A percentile compares a stretch with the other conserved stretches of the same genome.
Conservation (phyloP, 1,139 yeast genomes). For the Taphrina deformans region DNA sequence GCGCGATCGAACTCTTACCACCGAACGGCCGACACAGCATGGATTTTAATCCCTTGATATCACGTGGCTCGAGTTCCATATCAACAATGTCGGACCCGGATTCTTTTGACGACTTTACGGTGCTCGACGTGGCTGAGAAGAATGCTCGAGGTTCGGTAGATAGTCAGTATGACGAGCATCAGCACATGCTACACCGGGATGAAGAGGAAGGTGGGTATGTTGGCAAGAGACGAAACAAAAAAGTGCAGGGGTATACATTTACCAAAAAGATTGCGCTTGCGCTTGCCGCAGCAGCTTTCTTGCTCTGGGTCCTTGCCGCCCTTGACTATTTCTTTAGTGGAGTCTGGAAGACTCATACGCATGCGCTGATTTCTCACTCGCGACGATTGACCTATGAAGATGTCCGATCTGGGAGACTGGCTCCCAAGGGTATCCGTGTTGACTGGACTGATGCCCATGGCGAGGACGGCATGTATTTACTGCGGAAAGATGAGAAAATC, state of each 20-base stretch:
- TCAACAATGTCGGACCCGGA: slow-evolving; percentile 23
- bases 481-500: not conserved
- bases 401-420: slow-evolving; percentile 4
- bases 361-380: slow-evolving; percentile 20
- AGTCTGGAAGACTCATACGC: slow-evolving; percentile 5
- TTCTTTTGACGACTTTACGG: slow-evolving; percentile 8
- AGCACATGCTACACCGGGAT: not conserved
- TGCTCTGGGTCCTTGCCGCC: slow-evolving; percentile 17
- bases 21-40: slow-evolving; percentile 1
- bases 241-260: not conserved
- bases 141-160: not conserved
- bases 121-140: slow-evolving; percentile 4
- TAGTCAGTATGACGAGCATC: not conserved
- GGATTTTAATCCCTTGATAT: slow-evolving; percentile 3
- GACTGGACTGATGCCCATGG: slow-evolving; percentile 33
- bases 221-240: not conserved
- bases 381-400: slow-evolving; percentile 11
- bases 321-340: slow-evolving; percentile 6
- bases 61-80: slow-evolving; percentile 10
- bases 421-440: slow-evolving; percentile 5
- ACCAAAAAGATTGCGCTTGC: not conserved
- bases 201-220: slow-evolving; percentile 4
- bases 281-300: not conserved
- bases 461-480: slow-evolving; percentile 25
- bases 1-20: slow-evolving; percentile 14